Evolutionary conservation across 768 basidiomycete species (phyloP).

Genomic region (Astraeus odoratus): DNA sequence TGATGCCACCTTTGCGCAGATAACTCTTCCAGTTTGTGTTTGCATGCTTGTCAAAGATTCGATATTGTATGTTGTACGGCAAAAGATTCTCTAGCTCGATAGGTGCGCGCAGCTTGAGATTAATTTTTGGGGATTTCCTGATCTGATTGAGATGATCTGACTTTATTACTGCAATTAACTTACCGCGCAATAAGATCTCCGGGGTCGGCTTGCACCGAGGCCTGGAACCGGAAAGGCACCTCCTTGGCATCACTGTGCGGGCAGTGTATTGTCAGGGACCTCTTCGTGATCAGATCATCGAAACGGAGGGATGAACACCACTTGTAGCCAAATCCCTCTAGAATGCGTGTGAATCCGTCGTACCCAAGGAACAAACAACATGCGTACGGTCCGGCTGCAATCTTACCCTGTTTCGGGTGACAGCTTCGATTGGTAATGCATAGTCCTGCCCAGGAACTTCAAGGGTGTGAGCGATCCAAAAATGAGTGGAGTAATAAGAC

Average conservation of each 20-base stretch:
- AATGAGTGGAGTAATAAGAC: constrained; percentile 10
- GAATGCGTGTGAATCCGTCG: constrained; percentile 1
- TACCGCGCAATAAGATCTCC: constrained; percentile 51
- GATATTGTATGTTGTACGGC: constrained; percentile 90
- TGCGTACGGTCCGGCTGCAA: constrained; percentile 87
- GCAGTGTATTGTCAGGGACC: constrained; percentile 75
- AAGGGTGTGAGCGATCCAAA: neutral
- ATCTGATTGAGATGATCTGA: constrained; percentile 3
- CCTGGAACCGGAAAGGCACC: constrained; percentile 91
- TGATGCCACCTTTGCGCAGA: constrained; percentile 85
- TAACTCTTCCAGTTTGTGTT: constrained; percentile 94
- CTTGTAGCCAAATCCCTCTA: constrained; percentile 94
- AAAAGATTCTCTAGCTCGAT: constrained; percentile 93
- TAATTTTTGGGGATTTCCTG: constrained; percentile 82
- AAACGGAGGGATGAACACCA: constrained; percentile 87
- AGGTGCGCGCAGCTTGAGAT: constrained; percentile 83
- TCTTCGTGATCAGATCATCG: constrained; percentile 74
- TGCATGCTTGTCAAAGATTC: constrained; percentile 94
- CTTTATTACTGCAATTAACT: constrained; percentile 13
- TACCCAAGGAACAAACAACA: neutral
- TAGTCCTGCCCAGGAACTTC: constrained; percentile 81
- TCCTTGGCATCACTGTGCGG: constrained; percentile 75
- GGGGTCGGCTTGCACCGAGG: constrained; percentile 74
- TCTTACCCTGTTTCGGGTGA: constrained; percentile 72
- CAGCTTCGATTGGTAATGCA: constrained; percentile 84